Conservation (phyloP, 1,139 yeast genomes). For the Yamadazyma triangularis region DNA sequence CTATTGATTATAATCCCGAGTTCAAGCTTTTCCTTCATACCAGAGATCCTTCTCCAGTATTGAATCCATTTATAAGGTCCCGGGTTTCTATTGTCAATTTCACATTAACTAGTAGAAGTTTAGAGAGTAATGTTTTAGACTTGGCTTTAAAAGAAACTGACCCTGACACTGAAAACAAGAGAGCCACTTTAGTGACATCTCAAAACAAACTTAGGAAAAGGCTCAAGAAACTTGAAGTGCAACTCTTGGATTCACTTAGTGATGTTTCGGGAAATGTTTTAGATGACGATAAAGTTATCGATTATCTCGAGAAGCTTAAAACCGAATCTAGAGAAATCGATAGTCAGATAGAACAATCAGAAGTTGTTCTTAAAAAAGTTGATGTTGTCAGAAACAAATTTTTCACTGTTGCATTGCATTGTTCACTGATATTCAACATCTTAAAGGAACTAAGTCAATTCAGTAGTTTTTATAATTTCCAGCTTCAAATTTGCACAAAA, state of each 20-base stretch:
- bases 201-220: conserved; percentile 58
- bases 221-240: conserved; percentile 56
- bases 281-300: conserved; percentile 60
- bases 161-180: conserved; percentile 65
- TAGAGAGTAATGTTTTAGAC: conserved; percentile 62
- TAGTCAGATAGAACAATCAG: conserved; percentile 50
- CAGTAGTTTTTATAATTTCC: conserved; percentile 54
- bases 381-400: conserved; percentile 45
- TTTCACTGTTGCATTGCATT: conserved; percentile 50
- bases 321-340: conserved; percentile 55
- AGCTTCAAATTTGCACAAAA: conserved; percentile 43
- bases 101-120: conserved; percentile 61
- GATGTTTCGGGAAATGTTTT: conserved; percentile 59
- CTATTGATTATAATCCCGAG: conserved; percentile 61
- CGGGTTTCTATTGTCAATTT: conserved; percentile 67
- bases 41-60: conserved; percentile 45
- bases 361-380: conserved; percentile 49
- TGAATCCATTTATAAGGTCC: conserved; percentile 56
- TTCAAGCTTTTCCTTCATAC: conserved; percentile 63
- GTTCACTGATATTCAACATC: conserved; percentile 47
- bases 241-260: conserved; percentile 55
- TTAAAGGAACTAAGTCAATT: conserved; percentile 39
- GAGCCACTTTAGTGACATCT: conserved; percentile 48
- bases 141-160: conserved; percentile 49
- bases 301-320: conserved; percentile 63